Evolutionary conservation across 2,329 filamentous ascomycete species (phyloP).

Genomic region (Fusarium sp.): DNA sequence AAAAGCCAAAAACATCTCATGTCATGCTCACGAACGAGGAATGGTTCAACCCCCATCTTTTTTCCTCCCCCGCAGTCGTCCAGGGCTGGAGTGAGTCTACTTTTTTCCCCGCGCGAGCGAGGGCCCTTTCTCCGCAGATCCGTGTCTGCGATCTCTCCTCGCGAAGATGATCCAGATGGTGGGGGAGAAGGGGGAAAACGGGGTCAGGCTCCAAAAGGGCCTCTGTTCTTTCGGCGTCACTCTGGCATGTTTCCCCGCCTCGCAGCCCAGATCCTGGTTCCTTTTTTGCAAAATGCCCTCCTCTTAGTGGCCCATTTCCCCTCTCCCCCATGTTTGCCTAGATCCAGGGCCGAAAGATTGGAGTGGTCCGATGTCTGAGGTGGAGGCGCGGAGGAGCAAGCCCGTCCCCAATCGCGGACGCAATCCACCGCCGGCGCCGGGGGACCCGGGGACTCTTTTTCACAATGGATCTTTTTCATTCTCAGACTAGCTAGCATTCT

Average conservation of each 20-base stretch:
- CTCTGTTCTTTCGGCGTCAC: constrained; percentile 13
- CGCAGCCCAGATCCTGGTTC: neutral
- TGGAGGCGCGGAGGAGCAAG: constrained; percentile 27
- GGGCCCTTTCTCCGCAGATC: constrained; percentile 37
- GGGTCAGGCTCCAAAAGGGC: neutral
- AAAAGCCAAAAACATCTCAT: constrained; percentile 2
- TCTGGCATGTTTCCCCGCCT: constrained; percentile 5
- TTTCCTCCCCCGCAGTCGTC: constrained; percentile 34
- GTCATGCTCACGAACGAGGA: neutral
- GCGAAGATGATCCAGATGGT: constrained; percentile 8
- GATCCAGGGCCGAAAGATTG: neutral
- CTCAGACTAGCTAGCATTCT: neutral
- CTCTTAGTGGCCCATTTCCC: constrained; percentile 6
- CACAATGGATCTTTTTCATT: neutral
- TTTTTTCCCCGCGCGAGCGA: constrained; percentile 34
- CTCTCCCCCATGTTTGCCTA: neutral
- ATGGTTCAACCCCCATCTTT: constrained; percentile 32
- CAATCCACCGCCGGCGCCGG: neutral
- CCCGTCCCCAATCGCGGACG: constrained; percentile 12
- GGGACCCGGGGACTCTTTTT: neutral
- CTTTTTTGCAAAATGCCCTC: neutral
- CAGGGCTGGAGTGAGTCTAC: constrained; percentile 26
- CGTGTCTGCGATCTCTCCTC: constrained; percentile 21
- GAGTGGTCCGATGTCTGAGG: constrained; percentile 23
- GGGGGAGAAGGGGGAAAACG: neutral